Conservation (phyloP, 2,329 filamentous ascomycete species). For the Amesomyces nigricolor region DNA sequence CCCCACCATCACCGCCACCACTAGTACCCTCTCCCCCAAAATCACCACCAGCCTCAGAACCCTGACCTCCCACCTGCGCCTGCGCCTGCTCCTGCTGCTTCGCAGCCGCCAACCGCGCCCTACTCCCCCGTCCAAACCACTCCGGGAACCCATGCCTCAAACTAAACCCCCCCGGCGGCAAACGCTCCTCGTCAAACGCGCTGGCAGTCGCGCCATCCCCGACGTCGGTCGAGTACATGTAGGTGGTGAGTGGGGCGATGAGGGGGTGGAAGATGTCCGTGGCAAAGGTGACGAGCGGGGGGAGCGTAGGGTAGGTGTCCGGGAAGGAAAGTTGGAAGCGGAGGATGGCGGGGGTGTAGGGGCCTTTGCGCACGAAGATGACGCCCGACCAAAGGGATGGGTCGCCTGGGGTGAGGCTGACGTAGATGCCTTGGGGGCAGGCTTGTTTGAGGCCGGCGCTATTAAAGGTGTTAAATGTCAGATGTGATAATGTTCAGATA, state of each 20-base stretch:
- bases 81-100: slow-evolving; percentile 39
- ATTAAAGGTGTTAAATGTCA: slow-evolving; percentile 25
- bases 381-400: slow-evolving; percentile 83
- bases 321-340: slow-evolving; percentile 85
- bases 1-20: background rate
- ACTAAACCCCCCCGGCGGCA: slow-evolving; percentile 86
- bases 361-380: slow-evolving; percentile 83
- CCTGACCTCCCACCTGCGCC: slow-evolving; percentile 31
- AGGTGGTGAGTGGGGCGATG: slow-evolving; percentile 87
- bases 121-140: slow-evolving; percentile 68
- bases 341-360: slow-evolving; percentile 80
- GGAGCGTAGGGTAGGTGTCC: slow-evolving; percentile 67
- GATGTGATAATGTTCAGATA: background rate
- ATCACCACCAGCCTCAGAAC: background rate
- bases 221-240: slow-evolving; percentile 80
- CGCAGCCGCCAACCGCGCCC: slow-evolving; percentile 35
- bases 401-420: slow-evolving; percentile 76
- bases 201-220: slow-evolving; percentile 72
- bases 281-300: slow-evolving; percentile 80
- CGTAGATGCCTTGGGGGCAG: slow-evolving; percentile 80
- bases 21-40: background rate
- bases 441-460: slow-evolving; percentile 77
- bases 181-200: slow-evolving; percentile 72
- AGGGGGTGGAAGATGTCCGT: slow-evolving; percentile 95
- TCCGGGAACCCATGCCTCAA: slow-evolving; percentile 82